Percentiles rank a stretch among this genome's conserved stretches.
phyloP scores from a whole-genome alignment of 31 red algal genomes.

The Odonthalia washingtoniensis region DNA sequence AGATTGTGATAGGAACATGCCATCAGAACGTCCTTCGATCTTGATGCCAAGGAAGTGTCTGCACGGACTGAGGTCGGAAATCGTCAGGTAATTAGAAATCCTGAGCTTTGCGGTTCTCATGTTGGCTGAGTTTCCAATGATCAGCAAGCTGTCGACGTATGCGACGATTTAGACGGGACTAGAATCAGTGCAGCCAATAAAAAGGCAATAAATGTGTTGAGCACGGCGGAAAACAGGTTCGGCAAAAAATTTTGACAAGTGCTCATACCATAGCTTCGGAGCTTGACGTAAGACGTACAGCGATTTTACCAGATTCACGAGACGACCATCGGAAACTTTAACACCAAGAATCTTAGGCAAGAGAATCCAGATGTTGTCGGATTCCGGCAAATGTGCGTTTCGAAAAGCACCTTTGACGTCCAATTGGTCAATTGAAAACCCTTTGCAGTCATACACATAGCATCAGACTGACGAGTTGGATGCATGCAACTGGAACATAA shows the following conservation, averaged over 20 bases:
- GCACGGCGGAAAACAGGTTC: conserved; percentile 13
- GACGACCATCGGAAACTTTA: not conserved
- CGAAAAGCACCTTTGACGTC: conserved; percentile 27
- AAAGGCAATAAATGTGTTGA: not conserved
- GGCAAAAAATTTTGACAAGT: not conserved
- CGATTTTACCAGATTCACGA: conserved; percentile 11
- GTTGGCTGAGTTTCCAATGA: not conserved
- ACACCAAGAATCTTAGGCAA: not conserved
- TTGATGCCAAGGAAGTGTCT: conserved; percentile 5
- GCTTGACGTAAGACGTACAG: conserved; percentile 11
- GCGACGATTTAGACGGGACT: conserved; percentile 18
- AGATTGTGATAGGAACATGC: not conserved
- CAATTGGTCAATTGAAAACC: conserved; percentile 16
- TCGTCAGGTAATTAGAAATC: not conserved
- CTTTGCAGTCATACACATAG: conserved; percentile 2
- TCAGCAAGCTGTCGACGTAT: conserved; percentile 12
- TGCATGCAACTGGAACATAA: conserved; percentile 20
- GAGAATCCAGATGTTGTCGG: not conserved
- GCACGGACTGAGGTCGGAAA: conserved; percentile 21
- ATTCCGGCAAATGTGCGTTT: not conserved
- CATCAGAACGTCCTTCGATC: conserved; percentile 3
- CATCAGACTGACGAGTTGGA: conserved; percentile 15
- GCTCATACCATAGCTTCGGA: conserved; percentile 27
- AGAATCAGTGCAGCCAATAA: not conserved
- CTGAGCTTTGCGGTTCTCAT: not conserved